Evolutionary conservation across 208 protist genomes (phyloP), one percentile per base, ranked within the genome.

Genomic region (Acanthamoeba triangularis): DNA sequence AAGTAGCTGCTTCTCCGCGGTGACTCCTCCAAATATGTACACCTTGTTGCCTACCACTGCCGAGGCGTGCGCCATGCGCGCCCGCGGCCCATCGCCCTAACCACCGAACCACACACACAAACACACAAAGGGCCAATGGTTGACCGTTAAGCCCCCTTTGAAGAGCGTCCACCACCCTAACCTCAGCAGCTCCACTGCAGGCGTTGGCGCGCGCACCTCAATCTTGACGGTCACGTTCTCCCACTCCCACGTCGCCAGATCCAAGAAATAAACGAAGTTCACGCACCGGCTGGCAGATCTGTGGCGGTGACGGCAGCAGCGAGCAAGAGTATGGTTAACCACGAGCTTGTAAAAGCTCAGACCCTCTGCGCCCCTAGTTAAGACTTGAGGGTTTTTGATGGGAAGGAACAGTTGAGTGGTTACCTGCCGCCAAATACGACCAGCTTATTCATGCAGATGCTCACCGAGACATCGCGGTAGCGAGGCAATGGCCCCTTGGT

Each of bases 1-100:
- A 16, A 94, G 63, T 20, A 94, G 52, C 18, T 37, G 47, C 52
- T 94, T 94, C 47, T 94, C 90, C 10, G 20, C 37, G 33, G 69
- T 84, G 47, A 94, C 30, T 23, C 90, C 90, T 20, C 90, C 90
- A 30, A 94, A 94, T 78, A 94, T 94, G 67, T 84, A 94, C 67
- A 94, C 47, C 47, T 84, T 49, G 69, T 78, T 33, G 28, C 72
- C 90, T 7, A 94, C 56, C 0, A 94, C 90, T 14, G 90, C 90
- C 37, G 90, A 78, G 13, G 69, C 72, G 56, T 94, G 90, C 25
- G 90, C 82, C 47, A 67, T 84, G 63, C 90, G 90, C 63, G 90
- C 37, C 18, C 72, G 28, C 6, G 90, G 90, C 4, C n/a, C 37
- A 61, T 78, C 41, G 61, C 90, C 90, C 63, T 87, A 16, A 63